These are phyloP conservation scores for Colletotrichum australisinense DNA, from an alignment of 2,329 filamentous ascomycete genomes.

Conservation along the genomic window DNA sequence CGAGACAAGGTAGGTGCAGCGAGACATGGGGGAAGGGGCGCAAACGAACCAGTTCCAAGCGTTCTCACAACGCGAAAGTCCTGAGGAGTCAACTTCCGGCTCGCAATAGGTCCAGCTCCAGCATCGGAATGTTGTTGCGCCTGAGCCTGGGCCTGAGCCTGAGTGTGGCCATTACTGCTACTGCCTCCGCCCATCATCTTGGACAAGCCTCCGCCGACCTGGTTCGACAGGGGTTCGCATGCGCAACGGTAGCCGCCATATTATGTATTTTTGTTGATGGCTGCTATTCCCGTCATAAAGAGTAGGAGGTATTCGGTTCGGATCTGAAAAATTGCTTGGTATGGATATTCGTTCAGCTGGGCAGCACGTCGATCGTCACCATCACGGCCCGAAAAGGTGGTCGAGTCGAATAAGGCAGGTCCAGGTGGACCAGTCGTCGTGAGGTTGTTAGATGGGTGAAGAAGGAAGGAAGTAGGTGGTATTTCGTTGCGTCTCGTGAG, in stretches of 20 bases:
- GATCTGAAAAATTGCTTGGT: conserved; percentile 1
- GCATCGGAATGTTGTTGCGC: conserved; percentile 27
- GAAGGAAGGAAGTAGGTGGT: background rate
- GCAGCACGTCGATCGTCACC: conserved; percentile 28
- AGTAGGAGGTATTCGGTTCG: background rate
- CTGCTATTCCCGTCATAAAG: conserved; percentile 32
- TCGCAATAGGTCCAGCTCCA: conserved; percentile 31
- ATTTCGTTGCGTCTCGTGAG: conserved; percentile 13
- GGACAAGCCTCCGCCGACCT: conserved; percentile 30
- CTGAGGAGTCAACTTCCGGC: conserved; percentile 49
- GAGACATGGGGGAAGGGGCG: conserved; percentile 1
- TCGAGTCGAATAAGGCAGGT: background rate
- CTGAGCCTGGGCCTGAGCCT: conserved; percentile 6
- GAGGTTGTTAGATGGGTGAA: background rate
- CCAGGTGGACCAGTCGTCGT: background rate
- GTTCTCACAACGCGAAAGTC: conserved; percentile 83
- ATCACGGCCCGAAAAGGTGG: conserved; percentile 14
- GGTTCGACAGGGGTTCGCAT: conserved; percentile 26
- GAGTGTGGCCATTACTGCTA: conserved; percentile 1
- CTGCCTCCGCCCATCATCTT: conserved; percentile 30
- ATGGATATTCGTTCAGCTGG: conserved; percentile 18
- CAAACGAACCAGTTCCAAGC: conserved; percentile 74
- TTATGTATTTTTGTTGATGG: conserved; percentile 31
- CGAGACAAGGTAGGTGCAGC: conserved; percentile 12
- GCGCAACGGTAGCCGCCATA: conserved; percentile 35